Percentiles rank a stretch among this genome's conserved stretches.
phyloP scores from a whole-genome alignment of 306 rosid species.

The Canavalia gladiata region DNA sequence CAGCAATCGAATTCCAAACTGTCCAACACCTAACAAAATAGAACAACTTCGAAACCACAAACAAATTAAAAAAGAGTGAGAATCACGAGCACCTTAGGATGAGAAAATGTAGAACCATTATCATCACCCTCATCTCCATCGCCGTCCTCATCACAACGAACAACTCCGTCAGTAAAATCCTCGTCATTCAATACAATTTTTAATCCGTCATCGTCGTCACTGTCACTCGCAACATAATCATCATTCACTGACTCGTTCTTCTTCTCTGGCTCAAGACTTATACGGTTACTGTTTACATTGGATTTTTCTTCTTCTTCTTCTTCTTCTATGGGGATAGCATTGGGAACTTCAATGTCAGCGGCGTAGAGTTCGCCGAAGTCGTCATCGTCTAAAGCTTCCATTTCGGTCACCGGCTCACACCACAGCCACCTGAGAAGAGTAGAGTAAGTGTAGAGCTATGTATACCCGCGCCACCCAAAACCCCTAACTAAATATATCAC shows the following conservation, averaged over 20 bases:
- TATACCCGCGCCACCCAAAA: neutral
- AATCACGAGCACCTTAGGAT: slow-evolving; percentile 42
- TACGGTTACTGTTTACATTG: neutral
- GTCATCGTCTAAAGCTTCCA: slow-evolving; percentile 59
- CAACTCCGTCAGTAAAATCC: slow-evolving; percentile 41
- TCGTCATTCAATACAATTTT: slow-evolving; percentile 74
- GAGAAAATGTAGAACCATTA: slow-evolving; percentile 40
- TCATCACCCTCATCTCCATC: slow-evolving; percentile 28
- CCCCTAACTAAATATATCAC: slow-evolving; percentile 18
- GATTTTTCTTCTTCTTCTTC: neutral
- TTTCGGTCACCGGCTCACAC: neutral
- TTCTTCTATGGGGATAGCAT: slow-evolving; percentile 15
- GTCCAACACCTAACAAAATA: slow-evolving; percentile 8
- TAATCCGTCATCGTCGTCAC: slow-evolving; percentile 58
- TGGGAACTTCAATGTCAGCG: slow-evolving; percentile 52
- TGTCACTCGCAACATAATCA: slow-evolving; percentile 57
- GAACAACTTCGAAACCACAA: neutral
- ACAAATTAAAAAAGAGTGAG: neutral
- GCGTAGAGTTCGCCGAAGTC: slow-evolving; percentile 72
- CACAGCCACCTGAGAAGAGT: neutral
- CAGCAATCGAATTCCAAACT: slow-evolving; percentile 10
- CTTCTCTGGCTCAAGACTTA: slow-evolving; percentile 14
- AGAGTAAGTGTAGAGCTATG: neutral
- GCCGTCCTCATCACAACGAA: slow-evolving; percentile 24
- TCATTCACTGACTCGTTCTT: slow-evolving; percentile 30